phyloP scores from a whole-genome alignment of 2,329 filamentous ascomycete genomes.

The Colletotrichum salicis region DNA sequence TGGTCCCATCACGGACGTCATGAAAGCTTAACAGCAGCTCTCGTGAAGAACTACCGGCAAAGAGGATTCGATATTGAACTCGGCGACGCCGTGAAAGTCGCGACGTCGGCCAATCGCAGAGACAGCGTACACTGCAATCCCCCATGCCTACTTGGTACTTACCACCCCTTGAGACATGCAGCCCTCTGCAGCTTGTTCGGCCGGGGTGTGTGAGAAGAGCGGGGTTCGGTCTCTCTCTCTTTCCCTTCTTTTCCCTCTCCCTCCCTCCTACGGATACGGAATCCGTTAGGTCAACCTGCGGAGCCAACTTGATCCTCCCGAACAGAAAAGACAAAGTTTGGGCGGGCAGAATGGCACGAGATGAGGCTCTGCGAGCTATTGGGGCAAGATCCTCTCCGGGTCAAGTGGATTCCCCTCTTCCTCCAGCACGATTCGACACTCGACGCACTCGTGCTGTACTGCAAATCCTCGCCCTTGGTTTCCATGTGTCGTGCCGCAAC shows the following conservation, averaged over 20 bases:
- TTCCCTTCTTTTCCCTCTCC: neutral
- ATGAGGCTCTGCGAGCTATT: conserved; percentile 6
- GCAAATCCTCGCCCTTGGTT: neutral
- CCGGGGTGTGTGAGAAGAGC: neutral
- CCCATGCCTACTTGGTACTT: neutral
- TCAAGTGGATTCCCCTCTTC: neutral
- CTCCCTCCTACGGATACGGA: neutral
- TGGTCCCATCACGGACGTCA: neutral
- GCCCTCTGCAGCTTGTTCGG: neutral
- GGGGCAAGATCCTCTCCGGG: neutral
- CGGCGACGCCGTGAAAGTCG: neutral
- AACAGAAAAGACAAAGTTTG: neutral
- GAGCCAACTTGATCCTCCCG: neutral
- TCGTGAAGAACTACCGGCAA: neutral
- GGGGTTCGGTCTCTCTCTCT: conserved; percentile 2
- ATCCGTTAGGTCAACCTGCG: neutral
- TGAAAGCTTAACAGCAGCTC: neutral
- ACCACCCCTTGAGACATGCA: neutral
- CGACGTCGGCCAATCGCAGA: neutral
- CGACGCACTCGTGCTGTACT: neutral
- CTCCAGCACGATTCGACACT: neutral
- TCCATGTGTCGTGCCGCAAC: neutral
- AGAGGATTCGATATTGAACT: neutral
- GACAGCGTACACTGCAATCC: neutral
- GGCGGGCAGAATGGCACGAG: neutral